These are phyloP conservation scores for Akanthomyces lecanii DNA, from an alignment of 2,329 filamentous ascomycete species.

Conservation along the genomic window DNA sequence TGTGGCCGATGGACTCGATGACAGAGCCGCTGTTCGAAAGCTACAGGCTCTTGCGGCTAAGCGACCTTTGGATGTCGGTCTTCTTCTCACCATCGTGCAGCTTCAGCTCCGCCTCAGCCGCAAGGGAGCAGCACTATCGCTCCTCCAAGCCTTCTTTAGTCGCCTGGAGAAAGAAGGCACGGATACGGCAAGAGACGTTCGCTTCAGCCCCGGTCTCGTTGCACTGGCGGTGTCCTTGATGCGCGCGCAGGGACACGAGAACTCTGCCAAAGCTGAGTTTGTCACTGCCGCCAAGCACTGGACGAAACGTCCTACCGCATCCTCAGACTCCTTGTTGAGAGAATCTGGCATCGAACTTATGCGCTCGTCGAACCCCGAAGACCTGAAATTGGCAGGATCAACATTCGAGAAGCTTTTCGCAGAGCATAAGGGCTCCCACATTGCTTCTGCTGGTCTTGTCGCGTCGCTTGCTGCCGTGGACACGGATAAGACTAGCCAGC, in stretches of 20 bases:
- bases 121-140: conserved; percentile 65
- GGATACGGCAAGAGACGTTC: conserved; percentile 59
- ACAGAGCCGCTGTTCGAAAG: conserved; percentile 64
- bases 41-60: conserved; percentile 67
- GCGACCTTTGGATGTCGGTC: conserved; percentile 73
- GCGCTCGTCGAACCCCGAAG: conserved; percentile 64
- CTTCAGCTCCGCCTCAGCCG: conserved; percentile 72
- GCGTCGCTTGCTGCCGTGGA: conserved; percentile 69
- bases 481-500: conserved; percentile 49
- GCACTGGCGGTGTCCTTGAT: conserved; percentile 78
- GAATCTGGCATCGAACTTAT: conserved; percentile 82
- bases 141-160: conserved; percentile 71
- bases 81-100: conserved; percentile 75
- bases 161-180: conserved; percentile 61
- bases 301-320: conserved; percentile 51
- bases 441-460: conserved; percentile 77
- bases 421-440: conserved; percentile 61
- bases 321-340: conserved; percentile 63
- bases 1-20: conserved; percentile 55
- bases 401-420: conserved; percentile 71
- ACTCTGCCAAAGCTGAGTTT: conserved; percentile 68
- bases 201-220: conserved; percentile 80
- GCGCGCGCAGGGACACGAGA: conserved; percentile 66
- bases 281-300: conserved; percentile 78
- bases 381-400: conserved; percentile 67